A percentile compares a stretch with the other conserved stretches of the same genome.
These are phyloP conservation scores for Metarhizium anisopliae DNA, from an alignment of 2,329 filamentous ascomycete species.

Conservation along the genomic window DNA sequence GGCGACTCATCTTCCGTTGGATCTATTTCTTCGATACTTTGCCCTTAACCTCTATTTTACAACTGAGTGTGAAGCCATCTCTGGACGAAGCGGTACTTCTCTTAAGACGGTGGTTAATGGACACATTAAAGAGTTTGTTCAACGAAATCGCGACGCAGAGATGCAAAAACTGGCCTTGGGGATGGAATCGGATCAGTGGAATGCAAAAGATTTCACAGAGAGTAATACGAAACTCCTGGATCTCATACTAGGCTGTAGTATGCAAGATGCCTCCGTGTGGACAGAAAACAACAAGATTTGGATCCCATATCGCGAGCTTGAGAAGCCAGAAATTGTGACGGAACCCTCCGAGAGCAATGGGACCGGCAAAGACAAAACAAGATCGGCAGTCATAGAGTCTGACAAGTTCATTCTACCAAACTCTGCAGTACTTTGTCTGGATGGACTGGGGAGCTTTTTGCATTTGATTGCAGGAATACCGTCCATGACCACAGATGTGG, in stretches of 20 bases:
- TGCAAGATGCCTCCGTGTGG: conserved; percentile 61
- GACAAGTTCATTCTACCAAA: conserved; percentile 80
- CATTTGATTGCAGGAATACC: conserved; percentile 78
- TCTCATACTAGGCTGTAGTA: conserved; percentile 60
- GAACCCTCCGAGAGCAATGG: conserved; percentile 36
- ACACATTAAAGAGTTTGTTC: conserved; percentile 75
- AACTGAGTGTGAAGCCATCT: conserved; percentile 79
- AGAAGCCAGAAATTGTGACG: conserved; percentile 23
- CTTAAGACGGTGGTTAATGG: conserved; percentile 72
- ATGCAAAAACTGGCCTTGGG: conserved; percentile 65
- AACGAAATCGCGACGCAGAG: conserved; percentile 60
- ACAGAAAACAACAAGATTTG: conserved; percentile 50
- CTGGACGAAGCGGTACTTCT: conserved; percentile 64
- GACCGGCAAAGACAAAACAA: conserved; percentile 51
- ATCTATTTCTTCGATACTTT: conserved; percentile 72
- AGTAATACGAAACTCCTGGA: conserved; percentile 50
- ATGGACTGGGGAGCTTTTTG: conserved; percentile 73
- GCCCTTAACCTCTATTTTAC: conserved; percentile 75
- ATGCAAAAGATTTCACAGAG: conserved; percentile 64
- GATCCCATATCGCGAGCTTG: conserved; percentile 35
- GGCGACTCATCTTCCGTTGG: conserved; percentile 55
- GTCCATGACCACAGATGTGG: conserved; percentile 79
- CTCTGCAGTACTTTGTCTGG: conserved; percentile 72
- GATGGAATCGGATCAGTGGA: conserved; percentile 78
- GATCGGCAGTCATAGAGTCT: conserved; percentile 70